Evolutionary conservation across 192 early-diverging fungal species (phyloP).

Genomic region (Mortierella hygrophila): DNA sequence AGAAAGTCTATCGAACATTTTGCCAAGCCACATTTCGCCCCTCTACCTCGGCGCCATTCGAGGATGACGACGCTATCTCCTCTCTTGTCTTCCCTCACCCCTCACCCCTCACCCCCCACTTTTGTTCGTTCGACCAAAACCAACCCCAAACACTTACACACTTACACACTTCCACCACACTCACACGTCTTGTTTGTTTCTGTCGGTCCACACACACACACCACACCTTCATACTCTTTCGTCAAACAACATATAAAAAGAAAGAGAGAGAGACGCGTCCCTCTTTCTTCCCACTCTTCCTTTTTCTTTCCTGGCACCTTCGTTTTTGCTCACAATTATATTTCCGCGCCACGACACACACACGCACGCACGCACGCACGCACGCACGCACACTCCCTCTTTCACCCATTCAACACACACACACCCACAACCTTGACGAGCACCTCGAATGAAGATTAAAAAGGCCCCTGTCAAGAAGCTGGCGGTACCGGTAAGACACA

Average conservation of each 20-base stretch:
- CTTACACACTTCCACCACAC: background rate
- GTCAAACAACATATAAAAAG: background rate
- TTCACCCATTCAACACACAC: background rate
- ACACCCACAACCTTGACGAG: background rate
- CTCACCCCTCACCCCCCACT: background rate
- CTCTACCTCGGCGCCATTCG: too few relatives aligned
- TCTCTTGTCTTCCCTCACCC: background rate
- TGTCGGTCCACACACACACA: background rate
- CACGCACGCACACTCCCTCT: background rate
- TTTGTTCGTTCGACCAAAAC: background rate
- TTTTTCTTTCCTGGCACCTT: background rate
- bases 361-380: background rate
- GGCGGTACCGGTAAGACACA: slow-evolving; percentile 65
- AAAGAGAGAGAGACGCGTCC: slow-evolving; percentile 5
- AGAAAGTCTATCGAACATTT: too few relatives aligned
- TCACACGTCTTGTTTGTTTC: background rate
- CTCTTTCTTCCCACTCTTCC: background rate
- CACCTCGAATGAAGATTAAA: slow-evolving; percentile 66
- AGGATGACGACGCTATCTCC: background rate
- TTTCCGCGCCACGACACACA: background rate
- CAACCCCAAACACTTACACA: background rate
- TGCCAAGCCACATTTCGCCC: too few relatives aligned
- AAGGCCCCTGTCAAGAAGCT: slow-evolving; percentile 75
- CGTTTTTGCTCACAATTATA: background rate
- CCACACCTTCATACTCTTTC: background rate